Conservation (phyloP, 1,139 yeast genomes). For the Zhuliangozyma parablackwelliae region DNA sequence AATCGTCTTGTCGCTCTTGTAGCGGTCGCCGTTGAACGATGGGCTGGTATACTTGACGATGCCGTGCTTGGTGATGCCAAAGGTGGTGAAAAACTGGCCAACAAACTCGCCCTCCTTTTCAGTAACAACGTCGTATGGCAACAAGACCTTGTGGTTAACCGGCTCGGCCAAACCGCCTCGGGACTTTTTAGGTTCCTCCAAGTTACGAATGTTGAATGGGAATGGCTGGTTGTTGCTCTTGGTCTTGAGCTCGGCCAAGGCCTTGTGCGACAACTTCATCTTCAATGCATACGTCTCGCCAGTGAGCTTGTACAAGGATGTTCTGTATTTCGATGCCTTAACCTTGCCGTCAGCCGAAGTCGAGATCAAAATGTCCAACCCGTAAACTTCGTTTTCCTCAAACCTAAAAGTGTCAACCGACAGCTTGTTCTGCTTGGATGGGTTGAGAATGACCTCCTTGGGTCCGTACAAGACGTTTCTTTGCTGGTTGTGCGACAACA, state of each 20-base stretch:
- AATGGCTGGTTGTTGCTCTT: constrained; percentile 58
- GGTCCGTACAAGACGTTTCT: constrained; percentile 70
- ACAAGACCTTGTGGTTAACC: constrained; percentile 61
- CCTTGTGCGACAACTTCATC: constrained; percentile 68
- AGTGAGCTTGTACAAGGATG: constrained; percentile 71
- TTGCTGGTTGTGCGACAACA: constrained; percentile 72
- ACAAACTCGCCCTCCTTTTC: constrained; percentile 67
- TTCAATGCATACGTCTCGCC: constrained; percentile 67
- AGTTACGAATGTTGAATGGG: constrained; percentile 67
- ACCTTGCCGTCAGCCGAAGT: constrained; percentile 70
- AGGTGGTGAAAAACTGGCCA: constrained; percentile 74
- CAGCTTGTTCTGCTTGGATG: constrained; percentile 61
- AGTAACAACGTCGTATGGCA: constrained; percentile 65
- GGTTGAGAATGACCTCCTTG: constrained; percentile 74
- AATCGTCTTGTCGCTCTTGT: constrained; percentile 57
- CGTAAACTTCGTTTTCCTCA: constrained; percentile 76
- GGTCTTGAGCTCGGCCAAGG: constrained; percentile 60
- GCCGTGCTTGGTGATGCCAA: constrained; percentile 73
- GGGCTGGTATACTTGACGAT: constrained; percentile 65
- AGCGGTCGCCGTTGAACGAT: constrained; percentile 42
- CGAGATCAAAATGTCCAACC: constrained; percentile 67
- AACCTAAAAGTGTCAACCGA: constrained; percentile 64
- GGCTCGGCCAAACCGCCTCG: constrained; percentile 78
- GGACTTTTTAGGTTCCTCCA: constrained; percentile 67
- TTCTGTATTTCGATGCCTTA: constrained; percentile 54